A percentile compares a stretch with the other conserved stretches of the same genome.
Conservation (phyloP, 768 basidiomycete species). For the Boletus insuetus region DNA sequence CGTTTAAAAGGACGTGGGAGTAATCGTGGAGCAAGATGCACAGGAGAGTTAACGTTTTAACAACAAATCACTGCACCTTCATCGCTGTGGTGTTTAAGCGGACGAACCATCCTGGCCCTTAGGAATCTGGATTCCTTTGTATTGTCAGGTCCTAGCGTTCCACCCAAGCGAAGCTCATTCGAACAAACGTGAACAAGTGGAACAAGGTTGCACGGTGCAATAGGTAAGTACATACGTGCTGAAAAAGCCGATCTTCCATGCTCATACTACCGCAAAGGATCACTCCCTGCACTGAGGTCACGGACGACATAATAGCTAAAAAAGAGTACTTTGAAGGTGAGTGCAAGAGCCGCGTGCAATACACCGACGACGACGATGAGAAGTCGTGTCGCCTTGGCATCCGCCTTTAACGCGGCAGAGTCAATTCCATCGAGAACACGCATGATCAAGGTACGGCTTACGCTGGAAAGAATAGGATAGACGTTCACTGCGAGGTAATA, state of each 20-base stretch:
- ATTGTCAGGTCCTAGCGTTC: no score
- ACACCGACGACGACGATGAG: constrained; percentile 72
- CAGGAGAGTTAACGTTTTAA: no score
- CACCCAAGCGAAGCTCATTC: no score
- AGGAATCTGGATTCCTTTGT: no score
- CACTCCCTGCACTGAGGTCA: constrained; percentile 33
- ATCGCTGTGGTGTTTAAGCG: no score
- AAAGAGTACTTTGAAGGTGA: constrained; percentile 78
- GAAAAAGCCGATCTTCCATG: neutral
- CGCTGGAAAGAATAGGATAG: constrained; percentile 85
- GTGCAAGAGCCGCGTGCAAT: constrained; percentile 76
- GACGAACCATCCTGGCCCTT: no score
- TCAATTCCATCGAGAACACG: neutral
- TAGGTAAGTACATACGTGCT: neutral
- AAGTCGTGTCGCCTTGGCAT: constrained; percentile 82
- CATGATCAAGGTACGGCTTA: constrained; percentile 37
- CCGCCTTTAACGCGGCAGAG: constrained; percentile 50
- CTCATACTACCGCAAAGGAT: constrained; percentile 19
- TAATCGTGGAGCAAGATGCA: no score
- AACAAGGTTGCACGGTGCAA: no score
- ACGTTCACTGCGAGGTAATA: constrained; percentile 84
- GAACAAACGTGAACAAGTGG: neutral
- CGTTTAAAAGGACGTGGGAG: no score
- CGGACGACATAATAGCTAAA: constrained; percentile 54
- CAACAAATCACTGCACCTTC: no score